These are phyloP conservation scores for Maudiozyma turicensis DNA, from an alignment of 805 yeast species.

Conservation along the genomic window DNA sequence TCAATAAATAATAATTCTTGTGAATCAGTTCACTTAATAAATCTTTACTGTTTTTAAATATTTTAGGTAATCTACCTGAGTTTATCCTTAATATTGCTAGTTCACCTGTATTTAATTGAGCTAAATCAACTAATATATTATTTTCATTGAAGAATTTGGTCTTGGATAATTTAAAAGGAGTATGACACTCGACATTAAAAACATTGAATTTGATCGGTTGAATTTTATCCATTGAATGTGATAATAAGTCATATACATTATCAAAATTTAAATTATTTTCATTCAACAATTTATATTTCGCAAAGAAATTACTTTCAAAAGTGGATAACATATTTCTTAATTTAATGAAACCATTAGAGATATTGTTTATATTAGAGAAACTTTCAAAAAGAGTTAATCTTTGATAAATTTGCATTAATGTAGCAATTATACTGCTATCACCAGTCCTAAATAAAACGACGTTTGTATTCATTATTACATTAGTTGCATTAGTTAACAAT, in stretches of 20 bases:
- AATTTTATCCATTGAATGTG: conserved; percentile 11
- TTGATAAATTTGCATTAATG: neutral
- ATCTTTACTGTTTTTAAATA: conserved; percentile 2
- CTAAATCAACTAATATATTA: conserved; percentile 17
- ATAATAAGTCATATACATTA: conserved; percentile 18
- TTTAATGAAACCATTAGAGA: conserved; percentile 1
- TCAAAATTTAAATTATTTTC: conserved; percentile 13
- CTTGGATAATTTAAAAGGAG: conserved; percentile 15
- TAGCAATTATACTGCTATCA: neutral
- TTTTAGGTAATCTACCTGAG: conserved; percentile 11
- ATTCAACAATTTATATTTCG: conserved; percentile 6
- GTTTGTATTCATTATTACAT: conserved; percentile 1
- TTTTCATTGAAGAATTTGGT: conserved; percentile 11
- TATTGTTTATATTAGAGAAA: neutral
- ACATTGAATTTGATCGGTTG: conserved; percentile 14
- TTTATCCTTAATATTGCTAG: conserved; percentile 22
- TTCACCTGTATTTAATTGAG: conserved; percentile 19
- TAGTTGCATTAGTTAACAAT: neutral
- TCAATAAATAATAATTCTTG: conserved; percentile 9
- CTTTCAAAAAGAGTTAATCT: neutral
- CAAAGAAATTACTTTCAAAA: conserved; percentile 5
- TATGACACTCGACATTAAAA: conserved; percentile 12
- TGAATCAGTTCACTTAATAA: conserved; percentile 9
- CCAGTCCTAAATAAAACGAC: conserved; percentile 2
- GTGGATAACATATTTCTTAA: neutral